These are phyloP conservation scores for Lithohypha guttulata DNA, from an alignment of 2,329 filamentous ascomycete genomes.

Conservation along the genomic window DNA sequence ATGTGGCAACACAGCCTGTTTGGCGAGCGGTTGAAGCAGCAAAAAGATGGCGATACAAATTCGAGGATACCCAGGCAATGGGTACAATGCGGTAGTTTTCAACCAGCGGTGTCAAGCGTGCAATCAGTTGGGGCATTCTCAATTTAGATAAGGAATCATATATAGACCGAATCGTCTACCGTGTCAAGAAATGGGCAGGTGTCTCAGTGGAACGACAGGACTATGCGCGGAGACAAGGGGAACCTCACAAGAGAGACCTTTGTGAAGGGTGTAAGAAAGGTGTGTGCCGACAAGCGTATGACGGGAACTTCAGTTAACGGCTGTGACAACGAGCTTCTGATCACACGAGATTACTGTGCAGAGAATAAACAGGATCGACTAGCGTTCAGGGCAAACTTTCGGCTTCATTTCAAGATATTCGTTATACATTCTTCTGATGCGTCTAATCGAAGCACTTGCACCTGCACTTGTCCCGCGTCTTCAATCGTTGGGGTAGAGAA, in stretches of 20 bases:
- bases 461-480: too few species aligned
- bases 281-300: conserved; percentile 14
- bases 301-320: too few species aligned
- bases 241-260: conserved; percentile 11
- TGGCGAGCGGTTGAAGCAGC: conserved; percentile 29
- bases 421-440: too few species aligned
- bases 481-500: too few species aligned
- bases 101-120: conserved; percentile 33
- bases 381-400: too few species aligned
- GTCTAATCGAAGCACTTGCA: too few species aligned
- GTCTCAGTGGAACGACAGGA: conserved; percentile 9
- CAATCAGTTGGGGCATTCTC: conserved; percentile 26
- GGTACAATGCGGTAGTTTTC: conserved; percentile 38
- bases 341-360: too few species aligned
- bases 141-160: conserved; percentile 29
- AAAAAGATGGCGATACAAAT: conserved; percentile 34
- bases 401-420: too few species aligned
- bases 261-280: conserved; percentile 18
- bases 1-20: conserved; percentile 28
- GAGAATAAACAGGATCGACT: too few species aligned
- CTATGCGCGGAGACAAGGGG: conserved; percentile 6
- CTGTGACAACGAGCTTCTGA: too few species aligned
- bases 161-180: conserved; percentile 33
- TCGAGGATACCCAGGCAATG: conserved; percentile 27
- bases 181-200: conserved; percentile 32